A percentile compares a stretch with the other conserved stretches of the same genome.
These are phyloP conservation scores for Vigna angularis DNA, from an alignment of 306 rosid genomes.

Conservation along the genomic window DNA sequence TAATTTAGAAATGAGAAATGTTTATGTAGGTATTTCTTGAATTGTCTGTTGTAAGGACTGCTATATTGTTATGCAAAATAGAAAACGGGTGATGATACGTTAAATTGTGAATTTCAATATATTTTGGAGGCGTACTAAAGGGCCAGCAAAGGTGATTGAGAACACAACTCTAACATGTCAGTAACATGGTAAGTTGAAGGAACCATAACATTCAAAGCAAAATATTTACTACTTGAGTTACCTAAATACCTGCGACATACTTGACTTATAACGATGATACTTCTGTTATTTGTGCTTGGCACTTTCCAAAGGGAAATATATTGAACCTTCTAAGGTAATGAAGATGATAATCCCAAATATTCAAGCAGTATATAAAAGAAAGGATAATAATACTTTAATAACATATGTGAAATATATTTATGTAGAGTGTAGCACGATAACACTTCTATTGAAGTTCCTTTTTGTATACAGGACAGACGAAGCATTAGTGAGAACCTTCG, in stretches of 20 bases:
- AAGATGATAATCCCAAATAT: slow-evolving; percentile 50
- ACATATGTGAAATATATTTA: not conserved
- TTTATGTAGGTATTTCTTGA: too few relatives aligned
- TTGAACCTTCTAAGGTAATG: slow-evolving; percentile 51
- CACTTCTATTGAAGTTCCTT: slow-evolving; percentile 6
- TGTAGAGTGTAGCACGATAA: not conserved
- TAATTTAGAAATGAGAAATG: too few relatives aligned
- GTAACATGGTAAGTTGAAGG: slow-evolving; percentile 44
- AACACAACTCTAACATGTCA: slow-evolving; percentile 34
- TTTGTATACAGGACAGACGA: slow-evolving; percentile 55
- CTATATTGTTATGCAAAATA: slow-evolving; percentile 14
- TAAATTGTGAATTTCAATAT: slow-evolving; percentile 57
- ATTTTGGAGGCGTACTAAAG: slow-evolving; percentile 59
- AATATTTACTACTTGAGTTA: not conserved
- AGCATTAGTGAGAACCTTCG: slow-evolving; percentile 67
- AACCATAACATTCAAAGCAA: not conserved
- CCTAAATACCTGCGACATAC: slow-evolving; percentile 26
- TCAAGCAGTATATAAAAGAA: slow-evolving; percentile 51
- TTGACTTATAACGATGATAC: slow-evolving; percentile 38
- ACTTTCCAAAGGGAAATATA: slow-evolving; percentile 47
- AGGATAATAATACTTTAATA: not conserved
- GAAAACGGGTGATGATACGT: slow-evolving; percentile 36
- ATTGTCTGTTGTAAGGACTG: too few relatives aligned
- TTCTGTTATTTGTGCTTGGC: slow-evolving; percentile 46
- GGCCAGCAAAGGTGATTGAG: slow-evolving; percentile 30